Base-by-base conservation (phyloP, 257 asterid genomes). In the Catharanthus roseus region DNA sequence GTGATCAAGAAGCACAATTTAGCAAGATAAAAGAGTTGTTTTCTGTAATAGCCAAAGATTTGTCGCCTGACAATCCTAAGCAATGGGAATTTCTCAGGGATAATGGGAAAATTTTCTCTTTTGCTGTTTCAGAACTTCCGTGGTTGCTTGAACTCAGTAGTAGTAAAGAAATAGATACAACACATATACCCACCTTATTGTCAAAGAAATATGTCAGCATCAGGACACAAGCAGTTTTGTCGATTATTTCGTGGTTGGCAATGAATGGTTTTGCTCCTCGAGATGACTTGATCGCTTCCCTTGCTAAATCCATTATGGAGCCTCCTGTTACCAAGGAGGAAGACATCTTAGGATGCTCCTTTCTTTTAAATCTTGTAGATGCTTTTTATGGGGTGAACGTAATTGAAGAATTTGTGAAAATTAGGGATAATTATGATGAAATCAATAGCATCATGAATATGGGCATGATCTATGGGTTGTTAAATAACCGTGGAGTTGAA, bases 271-370 rank as follows among this genome's bases (percentile, higher is more conserved):
- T 91, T 84, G 74, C 85, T 68, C 99, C 96, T 13, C 87, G 79
- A 73, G 97, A 95, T 81, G 86, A 86, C 77, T 70, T 95, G 82
- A 82, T 95, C 42, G 86, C 86, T 72, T 89, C 89, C 75, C 80
- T 95, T 70, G 95, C 97, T 45, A 88, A 83, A 78, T 89, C 97
- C 70, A 81, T 91, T 28, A 88, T 95, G 93, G 96, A 88, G 70
- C 80, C 96, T 41, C 97, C 97, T 61, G 86, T 84, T 82, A 85
- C 95, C 69, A 93, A 88, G 73, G 93, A 74, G 82, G 96, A 91
- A 60, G 99, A 95, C 81, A 77, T 86, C 73, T 64, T 85, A 75
- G 99, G 93, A 61, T 91, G 95, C 82, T 85, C 97, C 60, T 84
- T 85, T 78, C 77, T 95, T 78, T 84, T 95, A 80, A 95, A 95